Base-by-base conservation (phyloP, 768 basidiomycete species). In the Mycena polygramma region DNA sequence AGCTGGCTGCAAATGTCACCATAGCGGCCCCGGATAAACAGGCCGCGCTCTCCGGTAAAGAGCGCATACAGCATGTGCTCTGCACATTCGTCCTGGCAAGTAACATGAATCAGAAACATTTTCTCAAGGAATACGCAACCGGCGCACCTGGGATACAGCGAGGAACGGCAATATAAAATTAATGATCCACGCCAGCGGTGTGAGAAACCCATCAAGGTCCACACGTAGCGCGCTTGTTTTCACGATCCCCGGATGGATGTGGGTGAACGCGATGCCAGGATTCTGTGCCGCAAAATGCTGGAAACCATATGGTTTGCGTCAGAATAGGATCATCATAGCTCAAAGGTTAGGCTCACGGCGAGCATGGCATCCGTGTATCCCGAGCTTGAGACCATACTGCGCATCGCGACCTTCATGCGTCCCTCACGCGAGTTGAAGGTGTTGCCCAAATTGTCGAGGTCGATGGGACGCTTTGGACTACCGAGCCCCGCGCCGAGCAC, bases 401-500 rank as follows among this genome's bases (percentile, higher is more conserved):
- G 63, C 11, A 66, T 4, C 26, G 69, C 63, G 14, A 66, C 64
- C n/a, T 11, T 26, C 35, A 66, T 57, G 15, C 63, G 36, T 0
- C 69, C 64, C 2, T 20, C 39, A 17, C 69, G 69, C 37, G 49
- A 37, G 7, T 71, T 71, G 53, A 55, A 36, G 13, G 60, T 66
- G 65, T 71, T 66, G n/a, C 69, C 76, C 6, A 77, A 46, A 51
- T 77, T 72, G 14, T 69, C 65, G 46, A 75, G 66, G 60, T 74
- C 59, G 39, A 75, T 63, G 26, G 67, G 63, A 20, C 57, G 68
- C 14, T 55, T 51, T 37, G 69, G 69, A 19, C 43, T 71, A 3
- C 81, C 80, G 14, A 53, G 54, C 2, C 77, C 78, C 0, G 80
- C 78, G 2, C 73, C 78, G 20, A 82, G 77, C 0, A 82, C 74